These are phyloP conservation scores for Boletus bicolor DNA, from an alignment of 768 basidiomycete species.

Conservation along the genomic window DNA sequence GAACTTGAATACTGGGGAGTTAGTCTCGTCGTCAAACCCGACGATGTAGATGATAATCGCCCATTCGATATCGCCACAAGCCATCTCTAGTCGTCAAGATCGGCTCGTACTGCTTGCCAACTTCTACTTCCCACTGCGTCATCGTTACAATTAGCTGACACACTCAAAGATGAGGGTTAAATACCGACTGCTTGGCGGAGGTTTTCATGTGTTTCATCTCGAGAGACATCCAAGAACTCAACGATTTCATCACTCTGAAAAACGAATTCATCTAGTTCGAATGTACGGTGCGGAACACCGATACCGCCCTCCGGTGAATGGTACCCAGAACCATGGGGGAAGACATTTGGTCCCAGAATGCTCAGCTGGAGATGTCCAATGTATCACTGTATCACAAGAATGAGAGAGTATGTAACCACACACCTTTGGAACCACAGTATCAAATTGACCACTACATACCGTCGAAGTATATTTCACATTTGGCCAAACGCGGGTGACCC, in stretches of 20 bases:
- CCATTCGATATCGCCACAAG: slow-evolving; percentile 23
- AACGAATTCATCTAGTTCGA: slow-evolving; percentile 10
- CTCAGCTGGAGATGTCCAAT: slow-evolving; percentile 6
- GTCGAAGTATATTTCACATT: background rate
- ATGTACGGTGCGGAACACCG: background rate
- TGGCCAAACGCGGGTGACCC: slow-evolving; percentile 21
- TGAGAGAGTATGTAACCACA: background rate
- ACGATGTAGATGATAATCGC: slow-evolving; percentile 16
- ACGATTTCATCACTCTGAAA: slow-evolving; percentile 1
- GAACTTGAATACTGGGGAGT: slow-evolving; percentile 11
- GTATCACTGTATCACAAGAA: background rate
- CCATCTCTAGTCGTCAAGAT: slow-evolving; percentile 22
- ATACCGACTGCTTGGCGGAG: slow-evolving; percentile 17
- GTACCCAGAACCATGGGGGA: slow-evolving; percentile 7
- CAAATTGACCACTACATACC: slow-evolving; percentile 14
- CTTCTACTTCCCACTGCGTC: slow-evolving; percentile 19
- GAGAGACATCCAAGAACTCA: slow-evolving; percentile 19
- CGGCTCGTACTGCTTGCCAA: slow-evolving; percentile 18
- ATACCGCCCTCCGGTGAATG: slow-evolving; percentile 9
- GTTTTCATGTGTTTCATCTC: slow-evolving; percentile 9
- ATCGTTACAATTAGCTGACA: background rate
- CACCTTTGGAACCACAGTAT: slow-evolving; percentile 14
- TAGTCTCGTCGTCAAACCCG: slow-evolving; percentile 11
- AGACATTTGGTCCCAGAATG: slow-evolving; percentile 12
- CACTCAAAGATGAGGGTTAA: background rate